These are phyloP conservation scores for Taphrina deformans DNA, from an alignment of 1,139 yeast genomes.

Conservation along the genomic window DNA sequence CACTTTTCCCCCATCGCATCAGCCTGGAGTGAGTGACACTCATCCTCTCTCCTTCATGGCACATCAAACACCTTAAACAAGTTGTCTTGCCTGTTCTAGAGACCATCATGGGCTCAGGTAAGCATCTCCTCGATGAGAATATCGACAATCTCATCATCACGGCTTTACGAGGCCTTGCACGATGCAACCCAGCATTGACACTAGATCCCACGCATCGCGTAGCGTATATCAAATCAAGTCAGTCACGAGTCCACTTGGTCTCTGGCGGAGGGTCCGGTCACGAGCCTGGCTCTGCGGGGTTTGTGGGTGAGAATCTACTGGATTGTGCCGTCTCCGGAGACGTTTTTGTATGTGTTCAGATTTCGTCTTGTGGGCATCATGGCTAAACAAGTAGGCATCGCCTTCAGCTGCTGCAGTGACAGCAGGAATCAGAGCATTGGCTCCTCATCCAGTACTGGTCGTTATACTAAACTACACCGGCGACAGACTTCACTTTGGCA, in stretches of 20 bases:
- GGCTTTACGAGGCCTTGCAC: slow-evolving; percentile 37
- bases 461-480: slow-evolving; percentile 92
- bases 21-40: neutral
- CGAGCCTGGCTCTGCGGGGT: slow-evolving; percentile 91
- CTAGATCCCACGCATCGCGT: slow-evolving; percentile 38
- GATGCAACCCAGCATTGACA: slow-evolving; percentile 36
- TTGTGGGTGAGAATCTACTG: slow-evolving; percentile 75
- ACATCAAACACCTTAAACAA: neutral
- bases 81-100: no score
- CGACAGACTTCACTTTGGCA: slow-evolving; percentile 85
- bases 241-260: slow-evolving; percentile 58
- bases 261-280: slow-evolving; percentile 98
- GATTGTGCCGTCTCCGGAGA: slow-evolving; percentile 90
- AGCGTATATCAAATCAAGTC: slow-evolving; percentile 33
- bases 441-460: slow-evolving; percentile 58
- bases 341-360: slow-evolving; percentile 83
- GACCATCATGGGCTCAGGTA: slow-evolving; percentile 24
- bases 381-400: neutral
- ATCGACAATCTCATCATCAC: slow-evolving; percentile 39
- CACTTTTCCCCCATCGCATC: neutral
- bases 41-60: neutral
- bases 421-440: slow-evolving; percentile 65
- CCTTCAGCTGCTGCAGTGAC: slow-evolving; percentile 49
- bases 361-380: no score
- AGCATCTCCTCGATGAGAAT: slow-evolving; percentile 38